Conservation (phyloP, 257 asterid species). For the Solanum lignicaule region DNA sequence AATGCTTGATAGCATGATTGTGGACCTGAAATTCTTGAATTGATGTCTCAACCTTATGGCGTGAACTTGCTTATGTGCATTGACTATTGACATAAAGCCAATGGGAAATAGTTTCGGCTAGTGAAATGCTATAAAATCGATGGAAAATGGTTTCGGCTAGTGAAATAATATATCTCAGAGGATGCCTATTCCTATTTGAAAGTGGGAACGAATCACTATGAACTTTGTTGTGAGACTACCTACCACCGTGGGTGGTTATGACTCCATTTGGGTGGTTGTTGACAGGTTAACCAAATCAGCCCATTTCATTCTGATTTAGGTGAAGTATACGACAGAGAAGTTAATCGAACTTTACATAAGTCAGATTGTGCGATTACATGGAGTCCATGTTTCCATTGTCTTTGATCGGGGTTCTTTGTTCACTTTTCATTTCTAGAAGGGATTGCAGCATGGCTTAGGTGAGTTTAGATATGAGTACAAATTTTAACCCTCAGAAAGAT, state of each 20-base stretch:
- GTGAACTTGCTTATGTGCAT: too few relatives aligned
- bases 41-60: too few relatives aligned
- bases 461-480: neutral
- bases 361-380: neutral
- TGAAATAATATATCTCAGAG: neutral
- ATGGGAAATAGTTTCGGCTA: too few relatives aligned
- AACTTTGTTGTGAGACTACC: neutral
- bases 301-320: neutral
- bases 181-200: neutral
- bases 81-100: too few relatives aligned
- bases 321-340: neutral
- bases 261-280: neutral
- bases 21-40: too few relatives aligned
- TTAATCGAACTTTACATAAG: neutral
- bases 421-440: neutral
- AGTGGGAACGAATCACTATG: neutral
- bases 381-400: neutral
- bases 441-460: neutral
- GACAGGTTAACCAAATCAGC: neutral
- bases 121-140: too few relatives aligned
- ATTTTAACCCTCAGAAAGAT: neutral
- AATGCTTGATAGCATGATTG: neutral
- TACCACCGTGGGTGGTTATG: neutral
- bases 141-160: neutral
- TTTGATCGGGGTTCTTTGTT: neutral